Conservation (phyloP, 306 rosid species). For the Rosa persica region DNA sequence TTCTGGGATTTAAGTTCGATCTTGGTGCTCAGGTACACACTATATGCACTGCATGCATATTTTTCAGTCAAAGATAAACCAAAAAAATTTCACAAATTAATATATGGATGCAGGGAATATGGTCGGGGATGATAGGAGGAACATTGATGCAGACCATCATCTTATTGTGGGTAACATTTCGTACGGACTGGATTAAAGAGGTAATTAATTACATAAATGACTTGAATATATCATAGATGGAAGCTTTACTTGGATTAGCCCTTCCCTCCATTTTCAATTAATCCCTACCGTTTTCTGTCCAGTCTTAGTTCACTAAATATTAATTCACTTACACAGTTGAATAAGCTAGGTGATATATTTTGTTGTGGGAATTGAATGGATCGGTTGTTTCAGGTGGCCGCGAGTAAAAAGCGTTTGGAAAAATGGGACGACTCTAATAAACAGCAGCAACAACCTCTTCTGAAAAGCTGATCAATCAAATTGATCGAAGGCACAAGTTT, state of each 20-base stretch:
- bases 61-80: background rate
- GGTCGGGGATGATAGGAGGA: conserved; percentile 90
- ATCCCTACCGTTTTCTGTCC: no score
- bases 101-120: conserved; percentile 54
- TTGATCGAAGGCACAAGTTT: background rate
- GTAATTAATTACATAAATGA: conserved; percentile 21
- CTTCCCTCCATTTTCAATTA: no score
- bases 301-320: no score
- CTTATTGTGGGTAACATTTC: conserved; percentile 56
- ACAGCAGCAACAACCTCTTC: conserved; percentile 20
- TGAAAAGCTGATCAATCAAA: conserved; percentile 1
- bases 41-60: background rate
- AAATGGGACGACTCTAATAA: conserved; percentile 36
- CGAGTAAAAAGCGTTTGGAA: conserved; percentile 39
- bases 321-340: no score
- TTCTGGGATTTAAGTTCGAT: conserved; percentile 63
- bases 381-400: conserved; percentile 37
- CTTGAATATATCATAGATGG: background rate
- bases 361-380: no score
- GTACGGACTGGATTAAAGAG: conserved; percentile 72
- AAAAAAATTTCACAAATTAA: background rate
- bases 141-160: conserved; percentile 59
- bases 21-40: conserved; percentile 59
- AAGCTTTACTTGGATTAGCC: no score
- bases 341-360: no score